A percentile compares a stretch with the other conserved stretches of the same genome.
These are phyloP conservation scores for Yarrowia galli DNA, from an alignment of 1,139 yeast species.

Conservation along the genomic window DNA sequence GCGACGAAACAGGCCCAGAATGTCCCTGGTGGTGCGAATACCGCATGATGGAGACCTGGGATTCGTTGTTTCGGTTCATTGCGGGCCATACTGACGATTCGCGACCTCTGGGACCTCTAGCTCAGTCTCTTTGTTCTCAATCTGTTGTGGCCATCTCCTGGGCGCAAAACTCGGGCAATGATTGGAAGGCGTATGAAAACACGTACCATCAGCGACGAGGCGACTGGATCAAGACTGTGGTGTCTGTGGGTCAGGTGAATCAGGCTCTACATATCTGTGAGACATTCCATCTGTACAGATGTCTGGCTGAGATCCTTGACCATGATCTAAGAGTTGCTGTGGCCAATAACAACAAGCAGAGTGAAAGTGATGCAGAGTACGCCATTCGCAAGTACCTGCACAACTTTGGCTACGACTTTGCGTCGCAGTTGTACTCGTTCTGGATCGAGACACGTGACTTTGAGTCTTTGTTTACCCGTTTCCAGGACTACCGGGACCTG, in stretches of 20 bases:
- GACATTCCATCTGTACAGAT: constrained; percentile 66
- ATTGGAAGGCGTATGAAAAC: constrained; percentile 15
- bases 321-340: constrained; percentile 55
- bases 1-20: background rate
- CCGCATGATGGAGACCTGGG: constrained; percentile 30
- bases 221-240: constrained; percentile 64
- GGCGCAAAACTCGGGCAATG: constrained; percentile 10
- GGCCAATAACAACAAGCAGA: background rate
- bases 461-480: constrained; percentile 62
- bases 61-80: constrained; percentile 5
- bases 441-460: constrained; percentile 63
- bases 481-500: constrained; percentile 61
- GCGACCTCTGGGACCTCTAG: background rate
- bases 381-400: constrained; percentile 57
- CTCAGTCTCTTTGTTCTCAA: constrained; percentile 3
- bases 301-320: constrained; percentile 70
- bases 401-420: constrained; percentile 73
- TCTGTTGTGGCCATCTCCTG: constrained; percentile 13
- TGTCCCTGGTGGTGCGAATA: constrained; percentile 20
- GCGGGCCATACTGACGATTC: background rate
- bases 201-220: constrained; percentile 23
- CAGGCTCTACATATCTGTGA: constrained; percentile 74
- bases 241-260: constrained; percentile 54
- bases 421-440: constrained; percentile 66
- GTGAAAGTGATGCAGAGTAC: constrained; percentile 9